phyloP scores from a whole-genome alignment of 2,329 filamentous ascomycete species.

The Coleophoma crateriformis region DNA sequence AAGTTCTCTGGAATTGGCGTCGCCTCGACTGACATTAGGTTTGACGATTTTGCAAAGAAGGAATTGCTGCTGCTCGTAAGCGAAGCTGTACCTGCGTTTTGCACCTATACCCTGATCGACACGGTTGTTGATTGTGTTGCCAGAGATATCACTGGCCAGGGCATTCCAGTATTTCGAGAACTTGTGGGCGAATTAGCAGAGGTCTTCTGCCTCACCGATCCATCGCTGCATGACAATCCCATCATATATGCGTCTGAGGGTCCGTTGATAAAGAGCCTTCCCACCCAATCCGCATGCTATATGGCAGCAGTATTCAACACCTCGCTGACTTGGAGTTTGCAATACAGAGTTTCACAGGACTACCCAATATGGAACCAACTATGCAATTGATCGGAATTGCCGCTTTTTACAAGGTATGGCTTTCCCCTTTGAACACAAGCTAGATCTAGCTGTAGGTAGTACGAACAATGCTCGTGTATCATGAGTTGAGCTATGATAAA shows the following conservation, averaged over 20 bases:
- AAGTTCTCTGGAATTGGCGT: slow-evolving; percentile 16
- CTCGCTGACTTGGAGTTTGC: no score
- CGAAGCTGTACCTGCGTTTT: slow-evolving; percentile 67
- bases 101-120: slow-evolving; percentile 60
- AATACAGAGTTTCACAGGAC: slow-evolving; percentile 61
- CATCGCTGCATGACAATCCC: slow-evolving; percentile 64
- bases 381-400: slow-evolving; percentile 69
- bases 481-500: no score
- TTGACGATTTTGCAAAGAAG: slow-evolving; percentile 16
- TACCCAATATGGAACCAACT: slow-evolving; percentile 67
- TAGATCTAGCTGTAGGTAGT: no score
- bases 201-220: slow-evolving; percentile 71
- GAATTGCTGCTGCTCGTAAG: slow-evolving; percentile 13
- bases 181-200: slow-evolving; percentile 70
- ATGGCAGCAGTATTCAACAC: no score
- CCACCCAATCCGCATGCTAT: no score
- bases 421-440: no score
- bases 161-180: slow-evolving; percentile 56
- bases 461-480: no score
- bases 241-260: slow-evolving; percentile 72
- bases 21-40: slow-evolving; percentile 11
- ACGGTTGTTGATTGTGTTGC: slow-evolving; percentile 64
- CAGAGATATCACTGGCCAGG: slow-evolving; percentile 59
- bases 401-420: slow-evolving; percentile 60
- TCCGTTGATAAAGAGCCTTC: slow-evolving; percentile 22